phyloP scores from a whole-genome alignment of 2,329 filamentous ascomycete species.

The Sporothrix curviconia region DNA sequence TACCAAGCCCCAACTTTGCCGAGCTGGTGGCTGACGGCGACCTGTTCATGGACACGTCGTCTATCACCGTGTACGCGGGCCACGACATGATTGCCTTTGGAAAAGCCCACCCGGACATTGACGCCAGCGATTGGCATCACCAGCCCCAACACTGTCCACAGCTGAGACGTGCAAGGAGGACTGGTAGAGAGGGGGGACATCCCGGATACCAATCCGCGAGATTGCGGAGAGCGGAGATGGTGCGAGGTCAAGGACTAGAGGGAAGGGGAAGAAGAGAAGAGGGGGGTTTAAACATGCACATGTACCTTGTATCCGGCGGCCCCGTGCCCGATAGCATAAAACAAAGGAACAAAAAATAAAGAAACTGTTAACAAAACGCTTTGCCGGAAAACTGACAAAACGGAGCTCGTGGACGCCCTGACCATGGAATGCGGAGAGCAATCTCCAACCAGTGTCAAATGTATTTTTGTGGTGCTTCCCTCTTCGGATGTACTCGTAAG shows the following conservation, averaged over 20 bases:
- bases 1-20: neutral
- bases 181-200: neutral
- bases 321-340: no score
- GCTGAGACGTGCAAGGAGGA: neutral
- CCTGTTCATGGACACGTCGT: slow-evolving; percentile 6
- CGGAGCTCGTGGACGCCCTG: no score
- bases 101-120: slow-evolving; percentile 8
- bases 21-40: slow-evolving; percentile 1
- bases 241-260: neutral
- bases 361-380: neutral
- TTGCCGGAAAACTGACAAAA: neutral
- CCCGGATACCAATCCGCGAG: neutral
- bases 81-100: slow-evolving; percentile 10
- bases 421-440: no score
- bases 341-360: no score
- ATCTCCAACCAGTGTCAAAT: no score
- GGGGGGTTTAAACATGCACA: no score
- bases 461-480: no score
- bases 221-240: neutral
- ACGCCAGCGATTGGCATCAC: neutral
- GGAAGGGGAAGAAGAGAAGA: neutral
- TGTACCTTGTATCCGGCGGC: no score
- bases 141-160: neutral
- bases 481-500: no score
- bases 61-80: slow-evolving; percentile 5